Evolutionary conservation across 176 grass and related monocot genomes (phyloP), one percentile per base, ranked within the genome.

Genomic region (Oryza punctata): DNA sequence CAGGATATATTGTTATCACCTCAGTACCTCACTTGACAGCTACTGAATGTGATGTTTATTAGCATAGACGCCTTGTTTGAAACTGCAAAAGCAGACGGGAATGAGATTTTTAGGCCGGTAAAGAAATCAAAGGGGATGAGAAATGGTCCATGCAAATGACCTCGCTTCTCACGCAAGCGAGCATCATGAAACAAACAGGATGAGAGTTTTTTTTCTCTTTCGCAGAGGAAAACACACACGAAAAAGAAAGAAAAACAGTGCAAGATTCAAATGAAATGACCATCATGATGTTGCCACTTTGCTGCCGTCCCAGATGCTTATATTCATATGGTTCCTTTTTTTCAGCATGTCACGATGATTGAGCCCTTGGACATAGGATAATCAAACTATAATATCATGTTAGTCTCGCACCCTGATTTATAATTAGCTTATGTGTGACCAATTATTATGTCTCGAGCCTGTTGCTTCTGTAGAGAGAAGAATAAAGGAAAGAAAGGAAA

Each of bases 111-210:
- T 40, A 59, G 50, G 46, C 46, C 70, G 6, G 68, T 43, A 63
- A 79, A 83, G 16, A 77, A n/a, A n/a, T n/a, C n/a, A n/a, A 18
- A 30, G 33, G 16, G 40, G 38, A 15, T 5, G 13, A 35, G 27
- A 38, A 73, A 27, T 61, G 69, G 85, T 84, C 75, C 33, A 10
- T 37, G 60, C 25, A n/a, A 23, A 5, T 37, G 73, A 61, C 79
- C 44, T 90, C 78, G 84, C 89, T 87, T 90, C 75, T 44, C 63
- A 87, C 76, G 89, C 80, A 90, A 87, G 76, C 70, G 50, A 87
- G 40, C 85, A 84, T 87, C 85, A 87, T 84, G 80, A 69, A 70
- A 84, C 68, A 64, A 19, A 28, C 78, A 43, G 43, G 71, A 24
- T 1, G 60, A 32, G 7, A 52, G n/a, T 66, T 16, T 24, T 74